Percentiles rank a stretch among this genome's conserved stretches.
Evolutionary conservation across 768 basidiomycete genomes (phyloP).

Genomic region (Hygrophorus russula): DNA sequence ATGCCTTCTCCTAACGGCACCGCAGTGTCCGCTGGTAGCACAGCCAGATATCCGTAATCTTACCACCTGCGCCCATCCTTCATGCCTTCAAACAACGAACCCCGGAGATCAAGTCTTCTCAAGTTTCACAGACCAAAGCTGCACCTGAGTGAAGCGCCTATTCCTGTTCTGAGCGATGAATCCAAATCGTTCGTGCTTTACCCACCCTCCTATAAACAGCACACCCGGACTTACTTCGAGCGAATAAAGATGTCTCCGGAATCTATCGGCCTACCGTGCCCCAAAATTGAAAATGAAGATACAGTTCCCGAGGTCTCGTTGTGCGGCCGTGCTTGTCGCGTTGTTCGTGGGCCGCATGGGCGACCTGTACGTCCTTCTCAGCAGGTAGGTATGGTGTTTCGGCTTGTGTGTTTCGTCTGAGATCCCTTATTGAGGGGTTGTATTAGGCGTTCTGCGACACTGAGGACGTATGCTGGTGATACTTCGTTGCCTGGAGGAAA

Average conservation of each 20-base stretch:
- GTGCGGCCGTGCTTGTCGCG: conserved; percentile 74
- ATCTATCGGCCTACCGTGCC: conserved; percentile 36
- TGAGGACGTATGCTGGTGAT: conserved; percentile 76
- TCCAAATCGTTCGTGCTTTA: conserved; percentile 31
- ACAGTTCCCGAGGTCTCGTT: conserved; percentile 42
- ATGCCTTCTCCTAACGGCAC: neutral
- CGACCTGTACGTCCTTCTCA: conserved; percentile 80
- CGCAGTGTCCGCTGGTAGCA: neutral
- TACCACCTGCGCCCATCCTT: neutral
- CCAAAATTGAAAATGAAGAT: conserved; percentile 22
- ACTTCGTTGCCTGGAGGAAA: conserved; percentile 85
- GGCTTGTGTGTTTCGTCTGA: neutral
- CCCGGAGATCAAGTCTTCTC: conserved; percentile 25
- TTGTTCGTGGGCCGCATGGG: conserved; percentile 78
- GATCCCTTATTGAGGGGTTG: neutral
- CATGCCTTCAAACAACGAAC: conserved; percentile 7
- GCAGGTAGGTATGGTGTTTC: conserved; percentile 39
- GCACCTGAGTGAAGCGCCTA: conserved; percentile 25
- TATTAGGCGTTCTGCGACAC: conserved; percentile 55
- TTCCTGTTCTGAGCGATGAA: conserved; percentile 37
- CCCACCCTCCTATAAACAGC: neutral
- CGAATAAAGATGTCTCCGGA: conserved; percentile 40
- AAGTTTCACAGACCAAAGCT: conserved; percentile 38
- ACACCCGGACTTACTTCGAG: neutral
- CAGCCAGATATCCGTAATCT: neutral